These are phyloP conservation scores for Tetrastigma voinierianum DNA, from an alignment of 164 flowering plant species.

Conservation along the genomic window DNA sequence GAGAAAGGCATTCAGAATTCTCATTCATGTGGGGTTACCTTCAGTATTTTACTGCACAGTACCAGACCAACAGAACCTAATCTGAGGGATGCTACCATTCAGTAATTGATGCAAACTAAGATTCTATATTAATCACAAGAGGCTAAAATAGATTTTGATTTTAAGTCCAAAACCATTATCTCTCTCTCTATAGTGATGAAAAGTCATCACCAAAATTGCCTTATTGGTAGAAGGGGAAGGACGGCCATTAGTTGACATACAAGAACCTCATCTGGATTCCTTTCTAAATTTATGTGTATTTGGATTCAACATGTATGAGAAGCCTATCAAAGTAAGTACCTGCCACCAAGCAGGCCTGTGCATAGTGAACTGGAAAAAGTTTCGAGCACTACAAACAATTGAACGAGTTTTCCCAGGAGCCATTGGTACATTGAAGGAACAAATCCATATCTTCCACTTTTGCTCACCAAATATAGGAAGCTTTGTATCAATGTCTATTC, in stretches of 20 bases:
- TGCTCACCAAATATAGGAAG: constrained; percentile 91
- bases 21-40: too few relatives aligned
- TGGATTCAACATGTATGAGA: not conserved
- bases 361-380: constrained; percentile 88
- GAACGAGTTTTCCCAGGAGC: constrained; percentile 99
- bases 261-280: too few relatives aligned
- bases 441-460: constrained; percentile 95
- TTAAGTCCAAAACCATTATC: not conserved
- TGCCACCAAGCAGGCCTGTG: constrained; percentile 99
- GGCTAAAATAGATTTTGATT: not conserved
- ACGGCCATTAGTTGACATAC: too few relatives aligned
- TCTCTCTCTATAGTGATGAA: not conserved
- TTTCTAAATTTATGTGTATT: too few relatives aligned
- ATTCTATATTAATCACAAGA: not conserved
- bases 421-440: constrained; percentile 98
- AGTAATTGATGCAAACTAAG: not conserved
- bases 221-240: not conserved
- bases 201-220: not conserved
- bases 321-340: constrained; percentile 35
- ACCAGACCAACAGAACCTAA: not conserved
- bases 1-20: too few relatives aligned
- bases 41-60: too few relatives aligned
- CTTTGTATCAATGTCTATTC: constrained; percentile 89
- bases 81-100: not conserved
- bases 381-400: constrained; percentile 99